Percentiles rank a stretch among this genome's conserved stretches.
Evolutionary conservation across 1,284 basidiomycete species (phyloP).

Genomic region (Tilletia horrida): DNA sequence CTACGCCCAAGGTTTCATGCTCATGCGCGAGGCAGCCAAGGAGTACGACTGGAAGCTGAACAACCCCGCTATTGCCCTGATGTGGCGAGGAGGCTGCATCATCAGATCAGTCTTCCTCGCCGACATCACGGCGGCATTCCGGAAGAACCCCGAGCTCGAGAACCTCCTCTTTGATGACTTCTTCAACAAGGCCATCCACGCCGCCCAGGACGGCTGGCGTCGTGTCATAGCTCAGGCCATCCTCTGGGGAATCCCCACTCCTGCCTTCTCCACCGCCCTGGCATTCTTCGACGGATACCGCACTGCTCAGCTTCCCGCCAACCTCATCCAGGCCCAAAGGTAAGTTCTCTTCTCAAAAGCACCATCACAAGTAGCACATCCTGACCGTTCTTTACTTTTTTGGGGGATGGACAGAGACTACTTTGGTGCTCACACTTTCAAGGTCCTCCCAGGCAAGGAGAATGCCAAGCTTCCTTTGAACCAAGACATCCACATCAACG

Average conservation of each 20-base stretch:
- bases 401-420: no score
- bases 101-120: slow-evolving; percentile 63
- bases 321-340: slow-evolving; percentile 89
- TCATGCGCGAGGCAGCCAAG: slow-evolving; percentile 96
- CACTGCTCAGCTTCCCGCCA: slow-evolving; percentile 78
- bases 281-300: slow-evolving; percentile 98
- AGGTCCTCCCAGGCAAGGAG: slow-evolving; percentile 46
- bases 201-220: slow-evolving; percentile 95
- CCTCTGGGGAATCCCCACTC: slow-evolving; percentile 95
- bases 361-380: no score
- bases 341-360: no score
- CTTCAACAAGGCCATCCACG: slow-evolving; percentile 91
- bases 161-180: slow-evolving; percentile 94
- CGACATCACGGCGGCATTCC: slow-evolving; percentile 72
- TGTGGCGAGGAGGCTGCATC: slow-evolving; percentile 99
- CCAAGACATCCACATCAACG: slow-evolving; percentile 69
- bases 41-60: slow-evolving; percentile 68
- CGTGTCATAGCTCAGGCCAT: slow-evolving; percentile 93
- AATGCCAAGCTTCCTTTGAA: slow-evolving; percentile 62
- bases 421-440: slow-evolving; percentile 55
- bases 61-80: slow-evolving; percentile 93
- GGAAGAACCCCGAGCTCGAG: slow-evolving; percentile 80
- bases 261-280: slow-evolving; percentile 91
- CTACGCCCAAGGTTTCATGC: slow-evolving; percentile 97
- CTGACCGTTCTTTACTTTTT: no score